Evolutionary conservation across 2,329 filamentous ascomycete genomes (phyloP).

Genomic region (Chaetomium sp.): DNA sequence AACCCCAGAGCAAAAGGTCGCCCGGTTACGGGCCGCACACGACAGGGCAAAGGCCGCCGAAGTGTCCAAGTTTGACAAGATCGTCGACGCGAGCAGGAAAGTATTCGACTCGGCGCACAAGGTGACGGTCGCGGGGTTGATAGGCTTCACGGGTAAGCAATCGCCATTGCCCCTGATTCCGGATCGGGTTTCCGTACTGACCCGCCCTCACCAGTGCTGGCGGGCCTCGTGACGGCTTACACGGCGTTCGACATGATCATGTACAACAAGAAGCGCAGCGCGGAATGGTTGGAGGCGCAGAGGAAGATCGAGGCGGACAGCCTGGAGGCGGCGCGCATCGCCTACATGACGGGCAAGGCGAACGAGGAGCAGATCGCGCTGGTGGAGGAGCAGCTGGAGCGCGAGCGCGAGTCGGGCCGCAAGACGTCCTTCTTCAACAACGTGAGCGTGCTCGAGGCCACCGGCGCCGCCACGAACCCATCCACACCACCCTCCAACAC

Average conservation of each 20-base stretch:
- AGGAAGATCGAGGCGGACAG: slow-evolving; percentile 56
- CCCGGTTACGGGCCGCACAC: slow-evolving; percentile 67
- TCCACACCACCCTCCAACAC: slow-evolving; percentile 11
- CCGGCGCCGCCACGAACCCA: slow-evolving; percentile 33
- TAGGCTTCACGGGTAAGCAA: slow-evolving; percentile 58
- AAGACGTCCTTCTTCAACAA: slow-evolving; percentile 41
- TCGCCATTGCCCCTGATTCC: not conserved
- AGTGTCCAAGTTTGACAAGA: slow-evolving; percentile 54
- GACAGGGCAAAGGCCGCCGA: slow-evolving; percentile 64
- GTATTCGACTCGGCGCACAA: slow-evolving; percentile 60
- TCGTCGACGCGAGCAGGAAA: slow-evolving; percentile 52
- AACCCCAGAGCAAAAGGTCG: slow-evolving; percentile 70
- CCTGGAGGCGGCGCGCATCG: slow-evolving; percentile 59
- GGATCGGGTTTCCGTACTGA: not conserved
- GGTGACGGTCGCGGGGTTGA: slow-evolving; percentile 56
- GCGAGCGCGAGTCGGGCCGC: slow-evolving; percentile 45
- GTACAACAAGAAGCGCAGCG: slow-evolving; percentile 61
- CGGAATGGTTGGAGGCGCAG: slow-evolving; percentile 60
- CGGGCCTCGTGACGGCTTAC: slow-evolving; percentile 59
- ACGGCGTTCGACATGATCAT: slow-evolving; percentile 63
- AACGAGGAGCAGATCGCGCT: slow-evolving; percentile 58
- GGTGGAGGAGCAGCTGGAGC: slow-evolving; percentile 59
- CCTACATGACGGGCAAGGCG: slow-evolving; percentile 61
- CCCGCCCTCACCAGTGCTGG: slow-evolving; percentile 40
- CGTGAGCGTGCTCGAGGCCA: slow-evolving; percentile 52